phyloP scores from a whole-genome alignment of 495 filamentous ascomycete genomes.

The Thozetella sp. region DNA sequence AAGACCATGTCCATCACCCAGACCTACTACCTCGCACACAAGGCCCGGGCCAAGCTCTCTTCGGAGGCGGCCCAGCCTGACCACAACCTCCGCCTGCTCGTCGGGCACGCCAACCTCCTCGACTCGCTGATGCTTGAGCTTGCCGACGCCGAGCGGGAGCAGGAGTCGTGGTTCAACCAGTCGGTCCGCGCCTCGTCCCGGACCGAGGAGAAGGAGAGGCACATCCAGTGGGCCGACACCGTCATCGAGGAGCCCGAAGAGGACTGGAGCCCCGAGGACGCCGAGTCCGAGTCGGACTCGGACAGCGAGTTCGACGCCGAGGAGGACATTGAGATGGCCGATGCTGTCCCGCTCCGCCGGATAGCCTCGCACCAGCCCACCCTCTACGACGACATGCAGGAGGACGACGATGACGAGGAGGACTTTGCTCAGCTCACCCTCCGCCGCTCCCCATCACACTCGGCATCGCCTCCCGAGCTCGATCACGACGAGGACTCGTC shows the following conservation, averaged over 20 bases:
- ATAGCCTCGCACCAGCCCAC: conserved; percentile 35
- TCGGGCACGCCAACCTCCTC: conserved; percentile 96
- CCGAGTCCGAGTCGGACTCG: conserved; percentile 53
- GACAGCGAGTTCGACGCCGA: conserved; percentile 41
- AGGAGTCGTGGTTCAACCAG: conserved; percentile 98
- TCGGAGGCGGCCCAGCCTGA: conserved; percentile 85
- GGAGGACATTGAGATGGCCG: conserved; percentile 55
- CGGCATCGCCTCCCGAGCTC: conserved; percentile 78
- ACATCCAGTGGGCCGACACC: conserved; percentile 87
- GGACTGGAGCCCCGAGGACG: conserved; percentile 68
- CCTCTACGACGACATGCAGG: conserved; percentile 58
- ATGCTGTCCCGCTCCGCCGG: conserved; percentile 44
- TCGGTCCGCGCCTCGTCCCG: conserved; percentile 76
- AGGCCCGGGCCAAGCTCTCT: conserved; percentile 93
- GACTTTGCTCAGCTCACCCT: conserved; percentile 72
- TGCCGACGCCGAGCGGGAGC: conserved; percentile 89
- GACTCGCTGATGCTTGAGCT: conserved; percentile 96
- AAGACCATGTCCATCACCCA: conserved; percentile 94
- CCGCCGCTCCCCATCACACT: conserved; percentile 72
- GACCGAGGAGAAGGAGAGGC: conserved; percentile 56
- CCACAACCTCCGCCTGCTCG: conserved; percentile 91
- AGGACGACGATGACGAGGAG: conserved; percentile 72
- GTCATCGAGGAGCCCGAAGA: conserved; percentile 75
- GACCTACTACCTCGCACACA: conserved; percentile 97
- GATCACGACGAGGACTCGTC: conserved; percentile 70